Percentiles rank a stretch among this genome's conserved stretches.
These are phyloP conservation scores for Neurospora discreta DNA, from an alignment of 495 filamentous ascomycete species.

Conservation along the genomic window DNA sequence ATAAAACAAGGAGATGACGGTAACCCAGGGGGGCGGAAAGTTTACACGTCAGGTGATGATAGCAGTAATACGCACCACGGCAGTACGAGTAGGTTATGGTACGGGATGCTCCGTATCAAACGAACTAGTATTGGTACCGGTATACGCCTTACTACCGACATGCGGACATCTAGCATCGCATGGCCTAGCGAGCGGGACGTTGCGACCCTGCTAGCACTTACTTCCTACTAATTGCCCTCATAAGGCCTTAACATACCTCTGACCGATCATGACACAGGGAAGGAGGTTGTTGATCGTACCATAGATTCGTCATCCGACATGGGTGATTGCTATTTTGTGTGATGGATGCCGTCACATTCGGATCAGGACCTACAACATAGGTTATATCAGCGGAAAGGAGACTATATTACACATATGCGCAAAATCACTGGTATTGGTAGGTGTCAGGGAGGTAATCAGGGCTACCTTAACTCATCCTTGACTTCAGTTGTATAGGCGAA, in stretches of 20 bases:
- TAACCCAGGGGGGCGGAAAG: neutral
- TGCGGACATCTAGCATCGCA: neutral
- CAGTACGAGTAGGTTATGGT: neutral
- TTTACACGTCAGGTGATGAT: neutral
- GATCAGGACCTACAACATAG: neutral
- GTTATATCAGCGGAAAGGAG: neutral
- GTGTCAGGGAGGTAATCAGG: neutral
- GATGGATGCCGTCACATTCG: neutral
- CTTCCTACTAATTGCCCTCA: neutral
- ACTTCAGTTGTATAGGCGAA: neutral
- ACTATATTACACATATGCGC: neutral
- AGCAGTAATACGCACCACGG: neutral
- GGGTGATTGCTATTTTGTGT: neutral
- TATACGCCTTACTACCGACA: neutral
- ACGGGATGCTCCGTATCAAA: neutral
- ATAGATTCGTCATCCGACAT: neutral
- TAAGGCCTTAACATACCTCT: neutral
- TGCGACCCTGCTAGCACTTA: neutral
- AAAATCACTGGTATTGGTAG: neutral
- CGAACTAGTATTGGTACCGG: neutral
- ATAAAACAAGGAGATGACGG: neutral
- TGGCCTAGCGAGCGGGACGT: neutral
- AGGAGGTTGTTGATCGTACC: neutral
- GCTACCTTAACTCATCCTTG: neutral
- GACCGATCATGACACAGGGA: neutral